phyloP scores from a whole-genome alignment of 2,329 filamentous ascomycete species.

The Tolypocladium cylindrosporum region DNA sequence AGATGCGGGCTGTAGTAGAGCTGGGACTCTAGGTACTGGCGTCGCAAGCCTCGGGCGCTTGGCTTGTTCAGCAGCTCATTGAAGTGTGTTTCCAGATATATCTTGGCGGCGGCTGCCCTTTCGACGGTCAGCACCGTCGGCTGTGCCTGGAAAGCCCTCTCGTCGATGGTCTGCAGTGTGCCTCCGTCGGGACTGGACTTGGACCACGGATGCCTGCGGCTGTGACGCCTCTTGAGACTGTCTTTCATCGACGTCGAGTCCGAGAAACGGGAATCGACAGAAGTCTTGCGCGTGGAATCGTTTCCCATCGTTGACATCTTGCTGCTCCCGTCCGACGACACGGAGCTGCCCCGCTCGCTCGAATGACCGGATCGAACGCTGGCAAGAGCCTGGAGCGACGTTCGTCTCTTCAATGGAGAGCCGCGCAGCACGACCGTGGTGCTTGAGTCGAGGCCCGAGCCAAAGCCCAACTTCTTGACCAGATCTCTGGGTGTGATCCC shows the following conservation, averaged over 20 bases:
- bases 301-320: constrained; percentile 13
- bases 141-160: constrained; percentile 13
- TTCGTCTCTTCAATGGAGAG: constrained; percentile 9
- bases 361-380: constrained; percentile 8
- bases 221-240: constrained; percentile 13
- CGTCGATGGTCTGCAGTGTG: constrained; percentile 24
- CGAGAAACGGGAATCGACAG: constrained; percentile 20
- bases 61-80: constrained; percentile 52
- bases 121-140: constrained; percentile 56
- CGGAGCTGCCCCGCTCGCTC: constrained; percentile 12
- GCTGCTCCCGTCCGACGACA: constrained; percentile 16
- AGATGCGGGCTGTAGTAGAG: constrained; percentile 46
- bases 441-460: constrained; percentile 13
- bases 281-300: constrained; percentile 21
- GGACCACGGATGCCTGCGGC: constrained; percentile 22
- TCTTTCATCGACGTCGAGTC: constrained; percentile 10
- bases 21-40: constrained; percentile 29
- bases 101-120: constrained; percentile 67
- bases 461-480: constrained; percentile 15
- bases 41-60: constrained; percentile 17
- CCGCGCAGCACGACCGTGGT: constrained; percentile 17
- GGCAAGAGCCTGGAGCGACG: constrained; percentile 15
- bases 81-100: constrained; percentile 79
- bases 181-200: constrained; percentile 24
- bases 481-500: constrained; percentile 13